A percentile compares a stretch with the other conserved stretches of the same genome.
phyloP scores from a whole-genome alignment of 1,284 basidiomycete genomes.

The Cryptococcus wingfieldii region DNA sequence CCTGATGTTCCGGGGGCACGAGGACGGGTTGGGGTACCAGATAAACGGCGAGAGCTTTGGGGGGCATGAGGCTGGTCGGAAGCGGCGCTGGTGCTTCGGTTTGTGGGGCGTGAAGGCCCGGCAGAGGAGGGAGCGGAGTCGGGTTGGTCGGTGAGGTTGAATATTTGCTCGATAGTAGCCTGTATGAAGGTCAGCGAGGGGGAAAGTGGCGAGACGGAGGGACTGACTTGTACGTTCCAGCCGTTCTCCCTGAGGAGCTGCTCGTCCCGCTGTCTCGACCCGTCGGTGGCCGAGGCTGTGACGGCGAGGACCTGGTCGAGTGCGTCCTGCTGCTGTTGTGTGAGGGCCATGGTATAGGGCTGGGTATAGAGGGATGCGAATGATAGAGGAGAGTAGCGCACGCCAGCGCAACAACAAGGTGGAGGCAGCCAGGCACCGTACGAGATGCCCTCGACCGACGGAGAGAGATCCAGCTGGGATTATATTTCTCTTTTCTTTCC shows the following conservation, averaged over 20 bases:
- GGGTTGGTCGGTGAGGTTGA: constrained; percentile 6
- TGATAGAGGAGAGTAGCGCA: no score
- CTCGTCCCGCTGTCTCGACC: constrained; percentile 39
- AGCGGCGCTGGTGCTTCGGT: constrained; percentile 1
- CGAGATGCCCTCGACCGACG: no score
- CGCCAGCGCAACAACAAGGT: no score
- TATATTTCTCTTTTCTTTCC: no score
- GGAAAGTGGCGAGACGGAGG: not conserved
- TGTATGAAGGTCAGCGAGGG: constrained; percentile 4
- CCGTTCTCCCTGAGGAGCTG: constrained; percentile 41
- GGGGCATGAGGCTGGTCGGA: constrained; percentile 4
- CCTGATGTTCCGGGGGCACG: constrained; percentile 5
- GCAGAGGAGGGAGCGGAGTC: not conserved
- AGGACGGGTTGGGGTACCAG: constrained; percentile 9
- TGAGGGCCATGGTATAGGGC: constrained; percentile 22
- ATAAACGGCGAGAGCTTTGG: constrained; percentile 12
- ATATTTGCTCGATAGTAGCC: constrained; percentile 39
- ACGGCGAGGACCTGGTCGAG: constrained; percentile 45
- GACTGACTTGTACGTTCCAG: constrained; percentile 45
- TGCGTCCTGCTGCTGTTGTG: constrained; percentile 30
- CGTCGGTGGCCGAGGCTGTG: constrained; percentile 37
- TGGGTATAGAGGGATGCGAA: no score
- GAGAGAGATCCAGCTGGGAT: no score
- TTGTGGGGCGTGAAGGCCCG: constrained; percentile 6
- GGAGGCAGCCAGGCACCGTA: no score